A percentile compares a stretch with the other conserved stretches of the same genome.
Evolutionary conservation across 2,329 filamentous ascomycete genomes (phyloP).

Genomic region (Monilinia aucupariae): DNA sequence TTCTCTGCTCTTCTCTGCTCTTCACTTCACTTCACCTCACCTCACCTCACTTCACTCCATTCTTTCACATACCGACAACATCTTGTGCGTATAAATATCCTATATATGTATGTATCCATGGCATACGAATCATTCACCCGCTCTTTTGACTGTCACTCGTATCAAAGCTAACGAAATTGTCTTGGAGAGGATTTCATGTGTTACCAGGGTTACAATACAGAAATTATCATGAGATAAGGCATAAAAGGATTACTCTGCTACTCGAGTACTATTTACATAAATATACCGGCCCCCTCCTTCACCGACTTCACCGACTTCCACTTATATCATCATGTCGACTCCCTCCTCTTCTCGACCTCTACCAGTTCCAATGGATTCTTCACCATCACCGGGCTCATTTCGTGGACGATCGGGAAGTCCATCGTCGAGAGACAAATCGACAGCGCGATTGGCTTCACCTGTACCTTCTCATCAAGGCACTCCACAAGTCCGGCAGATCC

Average conservation of each 20-base stretch:
- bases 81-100: not conserved
- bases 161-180: not conserved
- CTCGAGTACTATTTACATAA: not conserved
- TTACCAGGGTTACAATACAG: conserved; percentile 11
- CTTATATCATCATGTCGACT: conserved; percentile 32
- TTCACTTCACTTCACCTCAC: no score
- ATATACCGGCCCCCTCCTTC: conserved; percentile 1
- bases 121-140: not conserved
- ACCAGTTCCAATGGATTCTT: conserved; percentile 42
- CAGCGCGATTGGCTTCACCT: conserved; percentile 56
- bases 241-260: no score
- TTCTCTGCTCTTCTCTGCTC: no score
- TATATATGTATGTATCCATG: no score
- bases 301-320: conserved; percentile 12
- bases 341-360: conserved; percentile 36
- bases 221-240: conserved; percentile 18
- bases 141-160: not conserved
- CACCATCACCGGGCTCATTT: conserved; percentile 34
- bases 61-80: not conserved
- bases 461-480: conserved; percentile 44
- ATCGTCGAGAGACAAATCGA: conserved; percentile 48
- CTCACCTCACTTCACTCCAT: no score
- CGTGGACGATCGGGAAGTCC: conserved; percentile 37
- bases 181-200: not conserved
- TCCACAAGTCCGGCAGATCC: conserved; percentile 45